Conservation (phyloP, 2,329 filamentous ascomycete genomes). For the Penicillium janthinellum region DNA sequence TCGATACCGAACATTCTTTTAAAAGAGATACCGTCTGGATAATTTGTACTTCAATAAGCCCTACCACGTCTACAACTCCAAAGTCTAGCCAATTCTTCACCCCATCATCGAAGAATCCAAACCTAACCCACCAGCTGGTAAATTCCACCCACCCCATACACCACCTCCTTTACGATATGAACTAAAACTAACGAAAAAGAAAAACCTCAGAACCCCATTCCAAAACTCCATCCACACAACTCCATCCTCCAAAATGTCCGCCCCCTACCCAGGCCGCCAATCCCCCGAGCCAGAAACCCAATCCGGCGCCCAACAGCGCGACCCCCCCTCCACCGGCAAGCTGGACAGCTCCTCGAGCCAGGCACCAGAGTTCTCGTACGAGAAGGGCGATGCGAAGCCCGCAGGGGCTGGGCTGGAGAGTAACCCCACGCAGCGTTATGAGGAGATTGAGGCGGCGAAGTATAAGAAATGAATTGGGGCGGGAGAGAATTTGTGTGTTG, state of each 20-base stretch:
- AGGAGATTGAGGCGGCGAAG: slow-evolving; percentile 42
- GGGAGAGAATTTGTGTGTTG: neutral
- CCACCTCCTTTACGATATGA: no score
- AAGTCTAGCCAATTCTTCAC: neutral
- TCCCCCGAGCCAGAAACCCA: slow-evolving; percentile 75
- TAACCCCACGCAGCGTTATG: slow-evolving; percentile 47
- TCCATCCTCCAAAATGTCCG: slow-evolving; percentile 54
- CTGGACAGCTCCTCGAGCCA: slow-evolving; percentile 39
- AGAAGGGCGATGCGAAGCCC: slow-evolving; percentile 32
- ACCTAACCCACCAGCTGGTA: neutral
- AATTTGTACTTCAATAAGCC: neutral
- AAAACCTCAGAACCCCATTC: neutral
- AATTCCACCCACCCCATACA: neutral
- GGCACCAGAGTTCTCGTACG: slow-evolving; percentile 14
- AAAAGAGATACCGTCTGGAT: neutral
- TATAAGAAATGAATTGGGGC: slow-evolving; percentile 13
- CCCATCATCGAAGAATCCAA: neutral
- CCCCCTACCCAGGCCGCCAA: slow-evolving; percentile 67
- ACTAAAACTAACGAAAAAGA: no score
- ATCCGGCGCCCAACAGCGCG: slow-evolving; percentile 64
- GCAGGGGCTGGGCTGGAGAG: slow-evolving; percentile 33
- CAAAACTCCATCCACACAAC: neutral
- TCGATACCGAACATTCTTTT: neutral
- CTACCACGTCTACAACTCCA: neutral
- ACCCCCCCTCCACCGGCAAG: slow-evolving; percentile 59